Evolutionary conservation across 2,329 filamentous ascomycete genomes (phyloP).

Genomic region (Dryadomyces quercivorus): DNA sequence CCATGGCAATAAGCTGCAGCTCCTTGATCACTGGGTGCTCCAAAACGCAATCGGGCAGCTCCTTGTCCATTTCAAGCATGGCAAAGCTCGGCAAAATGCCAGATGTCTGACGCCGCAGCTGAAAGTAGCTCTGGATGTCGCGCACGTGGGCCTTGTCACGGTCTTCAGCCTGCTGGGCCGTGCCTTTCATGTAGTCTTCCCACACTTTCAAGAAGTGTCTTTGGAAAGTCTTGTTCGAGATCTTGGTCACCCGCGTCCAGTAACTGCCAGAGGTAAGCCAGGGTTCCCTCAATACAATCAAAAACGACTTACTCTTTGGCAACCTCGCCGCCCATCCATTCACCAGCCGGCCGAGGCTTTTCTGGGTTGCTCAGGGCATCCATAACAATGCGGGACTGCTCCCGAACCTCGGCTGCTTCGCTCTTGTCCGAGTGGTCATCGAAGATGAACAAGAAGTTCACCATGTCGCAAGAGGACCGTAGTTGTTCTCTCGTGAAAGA

Average conservation of each 20-base stretch:
- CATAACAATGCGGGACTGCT: conserved; percentile 9
- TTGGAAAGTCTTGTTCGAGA: neutral
- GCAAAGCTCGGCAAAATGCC: neutral
- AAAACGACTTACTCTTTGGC: conserved; percentile 10
- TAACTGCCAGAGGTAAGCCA: neutral
- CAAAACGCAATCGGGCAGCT: neutral
- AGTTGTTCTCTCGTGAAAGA: conserved; percentile 7
- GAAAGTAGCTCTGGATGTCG: neutral
- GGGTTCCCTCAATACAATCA: neutral
- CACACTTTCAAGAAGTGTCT: neutral
- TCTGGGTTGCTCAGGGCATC: conserved; percentile 13
- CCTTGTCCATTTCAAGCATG: neutral
- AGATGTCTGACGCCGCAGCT: neutral
- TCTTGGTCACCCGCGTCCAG: neutral
- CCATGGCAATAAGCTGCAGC: neutral
- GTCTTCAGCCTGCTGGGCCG: neutral
- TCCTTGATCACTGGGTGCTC: neutral
- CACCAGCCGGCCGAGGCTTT: conserved; percentile 9
- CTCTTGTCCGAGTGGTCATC: conserved; percentile 15
- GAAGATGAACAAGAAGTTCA: conserved; percentile 18
- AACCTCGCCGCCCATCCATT: conserved; percentile 14
- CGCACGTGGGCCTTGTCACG: neutral
- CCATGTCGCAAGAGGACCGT: conserved; percentile 13
- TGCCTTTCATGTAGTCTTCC: neutral
- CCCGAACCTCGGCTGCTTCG: conserved; percentile 2